phyloP scores from a whole-genome alignment of 345 rosid species.

The Linum lewisii region DNA sequence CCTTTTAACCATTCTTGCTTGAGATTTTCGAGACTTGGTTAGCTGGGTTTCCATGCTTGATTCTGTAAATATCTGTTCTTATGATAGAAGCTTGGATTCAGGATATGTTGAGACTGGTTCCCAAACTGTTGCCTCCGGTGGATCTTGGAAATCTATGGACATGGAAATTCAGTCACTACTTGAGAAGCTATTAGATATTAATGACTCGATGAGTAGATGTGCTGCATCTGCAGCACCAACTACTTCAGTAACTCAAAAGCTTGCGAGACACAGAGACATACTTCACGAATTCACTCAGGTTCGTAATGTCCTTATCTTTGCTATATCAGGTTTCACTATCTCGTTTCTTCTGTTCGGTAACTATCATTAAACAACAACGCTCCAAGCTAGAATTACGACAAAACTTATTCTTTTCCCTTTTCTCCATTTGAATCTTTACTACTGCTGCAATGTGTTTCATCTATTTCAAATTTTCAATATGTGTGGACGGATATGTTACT shows the following conservation, averaged over 20 bases:
- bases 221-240: constrained; percentile 80
- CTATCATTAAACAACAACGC: not conserved
- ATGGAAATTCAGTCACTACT: constrained; percentile 90
- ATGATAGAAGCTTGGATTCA: constrained; percentile 16
- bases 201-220: constrained; percentile 95
- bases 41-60: not conserved
- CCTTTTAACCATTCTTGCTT: not conserved
- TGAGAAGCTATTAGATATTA: constrained; percentile 76
- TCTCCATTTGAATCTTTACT: too few species aligned
- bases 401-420: too few species aligned
- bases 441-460: too few species aligned
- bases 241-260: constrained; percentile 86
- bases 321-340: too few species aligned
- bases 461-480: too few species aligned
- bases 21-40: not conserved
- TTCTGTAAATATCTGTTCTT: not conserved
- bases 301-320: not conserved
- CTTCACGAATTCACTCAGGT: constrained; percentile 98
- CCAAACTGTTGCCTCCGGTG: constrained; percentile 65
- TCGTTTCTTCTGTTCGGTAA: not conserved
- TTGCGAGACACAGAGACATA: constrained; percentile 94
- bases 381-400: too few species aligned
- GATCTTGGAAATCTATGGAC: constrained; percentile 96
- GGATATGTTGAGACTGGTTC: constrained; percentile 81
- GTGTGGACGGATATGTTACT: too few species aligned